Percentiles rank a stretch among this genome's conserved stretches.
Conservation (phyloP, 371 early-diverging fungal genomes). For the Mortierella sp. region DNA sequence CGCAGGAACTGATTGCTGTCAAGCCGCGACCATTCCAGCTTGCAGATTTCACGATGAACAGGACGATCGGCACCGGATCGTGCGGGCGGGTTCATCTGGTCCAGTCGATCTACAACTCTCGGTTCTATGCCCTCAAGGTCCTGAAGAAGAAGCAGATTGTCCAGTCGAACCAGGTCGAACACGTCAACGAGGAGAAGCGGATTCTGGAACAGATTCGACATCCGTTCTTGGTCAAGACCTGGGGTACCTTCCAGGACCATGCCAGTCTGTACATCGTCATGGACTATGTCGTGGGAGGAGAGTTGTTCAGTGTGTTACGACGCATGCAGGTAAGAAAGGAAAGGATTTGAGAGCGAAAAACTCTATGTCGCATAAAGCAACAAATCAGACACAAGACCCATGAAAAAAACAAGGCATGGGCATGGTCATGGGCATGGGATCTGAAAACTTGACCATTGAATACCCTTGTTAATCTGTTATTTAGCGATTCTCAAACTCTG, state of each 20-base stretch:
- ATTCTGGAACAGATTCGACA: constrained; percentile 79
- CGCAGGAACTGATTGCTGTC: constrained; percentile 61
- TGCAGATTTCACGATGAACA: constrained; percentile 63
- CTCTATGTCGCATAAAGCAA: neutral
- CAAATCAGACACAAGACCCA: neutral
- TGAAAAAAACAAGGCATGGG: neutral
- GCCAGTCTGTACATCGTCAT: constrained; percentile 85
- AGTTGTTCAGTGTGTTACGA: constrained; percentile 81
- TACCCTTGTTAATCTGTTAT: neutral
- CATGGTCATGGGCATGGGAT: too few relatives aligned
- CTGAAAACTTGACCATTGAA: too few relatives aligned
- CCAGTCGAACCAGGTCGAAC: constrained; percentile 87
- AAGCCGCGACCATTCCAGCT: constrained; percentile 66
- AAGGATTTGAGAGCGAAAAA: neutral
- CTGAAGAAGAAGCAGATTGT: constrained; percentile 86
- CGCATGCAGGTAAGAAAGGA: constrained; percentile 54
- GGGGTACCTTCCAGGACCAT: constrained; percentile 85
- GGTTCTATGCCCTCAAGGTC: constrained; percentile 92
- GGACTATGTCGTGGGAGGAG: constrained; percentile 95
- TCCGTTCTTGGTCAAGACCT: constrained; percentile 88
- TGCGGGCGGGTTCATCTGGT: constrained; percentile 97
- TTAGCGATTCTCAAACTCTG: constrained; percentile 88
- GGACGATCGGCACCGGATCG: constrained; percentile 94
- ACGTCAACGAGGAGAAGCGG: constrained; percentile 89
- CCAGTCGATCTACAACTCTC: constrained; percentile 69